Conservation (phyloP, 805 yeast species). For the Candida jianshihensis region DNA sequence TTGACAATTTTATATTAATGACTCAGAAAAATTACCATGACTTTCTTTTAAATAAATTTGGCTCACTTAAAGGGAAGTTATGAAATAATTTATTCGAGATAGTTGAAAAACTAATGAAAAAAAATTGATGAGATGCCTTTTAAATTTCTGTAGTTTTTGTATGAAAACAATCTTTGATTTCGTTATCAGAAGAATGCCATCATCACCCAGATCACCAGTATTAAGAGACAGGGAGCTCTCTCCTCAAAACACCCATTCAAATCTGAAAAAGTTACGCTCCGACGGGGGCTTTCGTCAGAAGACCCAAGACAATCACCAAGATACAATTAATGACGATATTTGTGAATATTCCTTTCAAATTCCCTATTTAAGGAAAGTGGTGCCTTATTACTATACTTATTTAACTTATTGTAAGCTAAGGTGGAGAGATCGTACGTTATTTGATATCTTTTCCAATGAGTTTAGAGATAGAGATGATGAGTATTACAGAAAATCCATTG, state of each 20-base stretch:
- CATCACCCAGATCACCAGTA: no score
- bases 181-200: not conserved
- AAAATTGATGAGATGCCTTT: not conserved
- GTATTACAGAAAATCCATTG: slow-evolving; percentile 52
- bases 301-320: slow-evolving; percentile 15
- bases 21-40: slow-evolving; percentile 4
- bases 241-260: slow-evolving; percentile 4
- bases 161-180: not conserved
- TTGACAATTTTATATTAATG: slow-evolving; percentile 36
- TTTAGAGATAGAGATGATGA: slow-evolving; percentile 71
- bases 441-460: slow-evolving; percentile 79
- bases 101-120: no score
- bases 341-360: slow-evolving; percentile 53
- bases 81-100: not conserved
- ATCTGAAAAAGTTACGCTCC: slow-evolving; percentile 14
- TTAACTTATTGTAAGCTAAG: slow-evolving; percentile 82
- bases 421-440: slow-evolving; percentile 79
- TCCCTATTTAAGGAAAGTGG: slow-evolving; percentile 52
- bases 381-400: slow-evolving; percentile 85
- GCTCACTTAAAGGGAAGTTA: slow-evolving; percentile 1
- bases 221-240: no score
- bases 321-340: slow-evolving; percentile 29
- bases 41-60: slow-evolving; percentile 7
- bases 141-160: no score
- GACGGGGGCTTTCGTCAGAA: slow-evolving; percentile 17